Conservation (phyloP, 2,329 filamentous ascomycete species). For the Elsinoe australis region DNA sequence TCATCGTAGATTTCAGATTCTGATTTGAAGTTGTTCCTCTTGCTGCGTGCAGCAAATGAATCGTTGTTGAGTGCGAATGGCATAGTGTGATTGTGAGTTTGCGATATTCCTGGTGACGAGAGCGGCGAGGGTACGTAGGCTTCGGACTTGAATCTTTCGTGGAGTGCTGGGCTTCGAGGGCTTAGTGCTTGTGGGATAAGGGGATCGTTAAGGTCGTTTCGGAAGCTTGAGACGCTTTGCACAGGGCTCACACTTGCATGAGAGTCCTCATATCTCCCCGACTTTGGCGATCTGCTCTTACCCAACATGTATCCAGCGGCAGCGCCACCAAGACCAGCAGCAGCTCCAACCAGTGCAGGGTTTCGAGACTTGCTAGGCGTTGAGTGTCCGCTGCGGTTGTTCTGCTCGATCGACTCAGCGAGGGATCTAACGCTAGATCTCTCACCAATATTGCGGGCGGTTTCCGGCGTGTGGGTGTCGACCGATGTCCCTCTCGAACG, state of each 20-base stretch:
- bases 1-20: slow-evolving; percentile 25
- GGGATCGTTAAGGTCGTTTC: slow-evolving; percentile 45
- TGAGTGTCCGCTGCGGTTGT: slow-evolving; percentile 29
- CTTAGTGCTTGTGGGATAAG: slow-evolving; percentile 29
- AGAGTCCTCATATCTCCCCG: background rate
- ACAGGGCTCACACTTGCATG: slow-evolving; percentile 60
- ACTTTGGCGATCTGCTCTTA: background rate
- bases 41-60: slow-evolving; percentile 15
- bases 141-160: background rate
- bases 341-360: slow-evolving; percentile 29
- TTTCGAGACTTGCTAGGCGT: slow-evolving; percentile 34
- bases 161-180: slow-evolving; percentile 24
- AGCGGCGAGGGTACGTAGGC: slow-evolving; percentile 4
- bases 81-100: slow-evolving; percentile 33
- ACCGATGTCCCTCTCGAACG: slow-evolving; percentile 51
- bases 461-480: slow-evolving; percentile 53
- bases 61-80: slow-evolving; percentile 24
- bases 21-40: slow-evolving; percentile 43
- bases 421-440: slow-evolving; percentile 54
- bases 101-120: slow-evolving; percentile 38
- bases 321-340: slow-evolving; percentile 34
- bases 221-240: slow-evolving; percentile 81
- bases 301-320: slow-evolving; percentile 18
- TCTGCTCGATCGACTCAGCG: slow-evolving; percentile 41
- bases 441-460: slow-evolving; percentile 55